These are phyloP conservation scores for Podaxis rugospora DNA, from an alignment of 768 basidiomycete genomes.

Conservation along the genomic window DNA sequence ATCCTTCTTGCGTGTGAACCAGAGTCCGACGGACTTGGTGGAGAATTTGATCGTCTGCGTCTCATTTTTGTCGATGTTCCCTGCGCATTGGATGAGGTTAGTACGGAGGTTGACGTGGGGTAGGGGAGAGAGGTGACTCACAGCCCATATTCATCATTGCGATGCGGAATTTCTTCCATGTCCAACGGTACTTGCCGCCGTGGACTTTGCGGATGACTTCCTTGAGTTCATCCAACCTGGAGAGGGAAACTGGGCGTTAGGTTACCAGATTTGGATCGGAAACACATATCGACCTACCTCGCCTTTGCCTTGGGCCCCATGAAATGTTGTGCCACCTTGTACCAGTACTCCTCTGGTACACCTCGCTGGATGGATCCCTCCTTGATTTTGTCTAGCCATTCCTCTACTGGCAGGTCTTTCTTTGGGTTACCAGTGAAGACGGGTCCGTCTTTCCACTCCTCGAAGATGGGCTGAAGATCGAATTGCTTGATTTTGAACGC, in stretches of 20 bases:
- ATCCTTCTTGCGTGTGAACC: constrained; percentile 50
- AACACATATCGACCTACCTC: constrained; percentile 28
- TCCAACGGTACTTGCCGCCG: constrained; percentile 77
- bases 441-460: constrained; percentile 63
- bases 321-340: constrained; percentile 75
- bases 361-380: constrained; percentile 66
- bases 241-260: constrained; percentile 2
- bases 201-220: constrained; percentile 69
- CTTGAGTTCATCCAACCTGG: constrained; percentile 63
- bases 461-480: constrained; percentile 65
- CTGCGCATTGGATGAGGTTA: constrained; percentile 27
- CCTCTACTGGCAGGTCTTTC: constrained; percentile 66
- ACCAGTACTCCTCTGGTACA: constrained; percentile 78
- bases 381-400: constrained; percentile 71
- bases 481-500: constrained; percentile 80
- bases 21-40: constrained; percentile 43
- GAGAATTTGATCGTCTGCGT: constrained; percentile 63
- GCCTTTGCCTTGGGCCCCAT: constrained; percentile 67
- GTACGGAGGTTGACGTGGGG: not conserved
- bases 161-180: constrained; percentile 77
- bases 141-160: constrained; percentile 82
- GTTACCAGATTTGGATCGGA: not conserved
- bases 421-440: constrained; percentile 63
- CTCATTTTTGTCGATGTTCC: constrained; percentile 58
- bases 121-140: constrained; percentile 33